phyloP scores from a whole-genome alignment of 164 flowering plant genomes.

The Kalanchoe fedtschenkoi region DNA sequence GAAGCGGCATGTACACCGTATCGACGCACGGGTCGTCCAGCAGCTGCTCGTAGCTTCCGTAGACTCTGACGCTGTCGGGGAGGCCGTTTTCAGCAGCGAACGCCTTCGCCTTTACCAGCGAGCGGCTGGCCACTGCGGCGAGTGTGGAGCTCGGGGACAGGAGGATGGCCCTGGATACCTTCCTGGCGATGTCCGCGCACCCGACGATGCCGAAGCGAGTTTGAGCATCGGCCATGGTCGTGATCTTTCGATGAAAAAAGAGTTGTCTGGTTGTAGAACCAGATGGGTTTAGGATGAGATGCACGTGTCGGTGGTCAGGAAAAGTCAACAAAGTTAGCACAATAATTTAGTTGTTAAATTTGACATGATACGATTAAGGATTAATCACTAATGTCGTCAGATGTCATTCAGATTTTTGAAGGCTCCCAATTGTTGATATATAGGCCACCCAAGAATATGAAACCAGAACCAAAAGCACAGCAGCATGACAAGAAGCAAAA shows the following conservation, averaged over 20 bases:
- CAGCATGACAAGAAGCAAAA: not conserved
- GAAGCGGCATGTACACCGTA: constrained; percentile 36
- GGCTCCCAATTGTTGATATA: too few relatives aligned
- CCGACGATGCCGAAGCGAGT: constrained; percentile 28
- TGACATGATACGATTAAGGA: too few relatives aligned
- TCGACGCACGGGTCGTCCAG: constrained; percentile 31
- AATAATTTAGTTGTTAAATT: too few relatives aligned
- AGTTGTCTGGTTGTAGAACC: not conserved
- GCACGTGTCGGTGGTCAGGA: not conserved
- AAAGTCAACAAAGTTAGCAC: not conserved
- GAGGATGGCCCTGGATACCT: constrained; percentile 26
- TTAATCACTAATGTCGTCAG: too few relatives aligned
- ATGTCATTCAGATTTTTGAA: too few relatives aligned
- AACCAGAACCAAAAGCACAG: not conserved
- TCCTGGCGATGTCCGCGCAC: constrained; percentile 29
- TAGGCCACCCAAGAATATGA: not conserved
- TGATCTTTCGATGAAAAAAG: not conserved
- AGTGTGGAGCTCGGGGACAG: constrained; percentile 22
- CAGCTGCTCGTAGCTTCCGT: constrained; percentile 27
- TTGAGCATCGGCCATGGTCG: constrained; percentile 3
- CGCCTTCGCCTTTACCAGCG: constrained; percentile 19
- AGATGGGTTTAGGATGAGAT: not conserved
- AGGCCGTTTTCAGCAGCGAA: constrained; percentile 17
- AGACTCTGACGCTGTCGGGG: constrained; percentile 16
- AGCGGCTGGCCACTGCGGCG: constrained; percentile 31